Evolutionary conservation across 2,329 filamentous ascomycete species (phyloP).

Genomic region (Penicillium sp.): DNA sequence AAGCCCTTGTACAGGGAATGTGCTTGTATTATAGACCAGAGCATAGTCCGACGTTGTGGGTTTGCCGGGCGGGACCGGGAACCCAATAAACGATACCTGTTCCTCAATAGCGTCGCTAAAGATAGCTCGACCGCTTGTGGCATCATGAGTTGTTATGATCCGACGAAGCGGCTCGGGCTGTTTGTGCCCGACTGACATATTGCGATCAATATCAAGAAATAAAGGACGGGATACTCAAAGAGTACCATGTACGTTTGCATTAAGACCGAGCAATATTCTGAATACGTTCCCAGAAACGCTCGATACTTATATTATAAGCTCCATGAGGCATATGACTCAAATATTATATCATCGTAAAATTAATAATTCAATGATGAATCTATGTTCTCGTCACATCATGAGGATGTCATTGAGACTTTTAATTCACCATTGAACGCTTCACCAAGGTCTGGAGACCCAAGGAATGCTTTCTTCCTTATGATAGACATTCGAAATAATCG

Average conservation of each 20-base stretch:
- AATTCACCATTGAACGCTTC: too few species aligned
- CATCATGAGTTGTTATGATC: constrained; percentile 13
- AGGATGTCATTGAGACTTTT: too few species aligned
- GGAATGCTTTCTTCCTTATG: too few species aligned
- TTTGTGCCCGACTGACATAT: neutral
- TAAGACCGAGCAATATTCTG: neutral
- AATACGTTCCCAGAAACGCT: neutral
- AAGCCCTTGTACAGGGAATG: constrained; percentile 19
- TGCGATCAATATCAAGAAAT: neutral
- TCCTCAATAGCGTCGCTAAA: constrained; percentile 10
- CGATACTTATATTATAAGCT: neutral
- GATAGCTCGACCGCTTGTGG: constrained; percentile 13
- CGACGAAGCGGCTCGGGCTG: constrained; percentile 2
- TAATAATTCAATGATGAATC: neutral
- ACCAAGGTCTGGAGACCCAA: too few species aligned
- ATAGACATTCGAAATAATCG: too few species aligned
- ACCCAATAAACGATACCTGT: constrained; percentile 12
- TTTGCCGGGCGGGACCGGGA: constrained; percentile 11
- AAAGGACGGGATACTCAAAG: neutral
- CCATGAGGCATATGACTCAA: neutral
- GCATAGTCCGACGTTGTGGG: constrained; percentile 19
- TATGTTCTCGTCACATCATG: too few species aligned
- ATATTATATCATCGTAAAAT: neutral
- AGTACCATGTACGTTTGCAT: neutral
- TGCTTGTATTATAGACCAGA: constrained; percentile 14